phyloP scores from a whole-genome alignment of 768 basidiomycete genomes.

The Tricholoma hemisulphureum region DNA sequence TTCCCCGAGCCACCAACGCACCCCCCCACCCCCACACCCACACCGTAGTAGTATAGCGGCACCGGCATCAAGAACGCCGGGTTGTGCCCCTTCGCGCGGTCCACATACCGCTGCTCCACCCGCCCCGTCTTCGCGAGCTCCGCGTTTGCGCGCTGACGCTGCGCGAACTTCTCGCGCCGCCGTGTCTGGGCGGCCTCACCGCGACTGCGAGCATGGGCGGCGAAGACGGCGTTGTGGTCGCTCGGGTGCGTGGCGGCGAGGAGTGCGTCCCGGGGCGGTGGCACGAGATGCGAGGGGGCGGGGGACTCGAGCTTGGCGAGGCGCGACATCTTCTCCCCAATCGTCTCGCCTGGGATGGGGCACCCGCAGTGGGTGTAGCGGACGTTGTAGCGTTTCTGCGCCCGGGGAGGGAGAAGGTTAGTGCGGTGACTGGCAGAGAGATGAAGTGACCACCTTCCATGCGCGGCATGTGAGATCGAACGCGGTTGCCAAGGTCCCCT shows the following conservation, averaged over 20 bases:
- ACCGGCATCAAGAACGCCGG: conserved; percentile 40
- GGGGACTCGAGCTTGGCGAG: conserved; percentile 13
- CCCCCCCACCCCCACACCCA: conserved; percentile 7
- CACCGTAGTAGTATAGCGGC: neutral
- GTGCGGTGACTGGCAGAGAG: neutral
- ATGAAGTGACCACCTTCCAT: conserved; percentile 19
- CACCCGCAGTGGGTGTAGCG: conserved; percentile 59
- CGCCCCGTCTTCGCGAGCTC: conserved; percentile 24
- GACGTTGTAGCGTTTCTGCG: conserved; percentile 42
- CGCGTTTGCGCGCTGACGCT: conserved; percentile 7
- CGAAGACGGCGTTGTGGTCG: conserved; percentile 17
- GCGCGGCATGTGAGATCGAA: conserved; percentile 28
- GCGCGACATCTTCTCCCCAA: conserved; percentile 40
- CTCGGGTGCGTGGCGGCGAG: conserved; percentile 52
- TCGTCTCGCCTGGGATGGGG: conserved; percentile 40
- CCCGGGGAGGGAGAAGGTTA: too few species aligned
- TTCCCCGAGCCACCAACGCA: conserved; percentile 11
- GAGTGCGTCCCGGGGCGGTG: conserved; percentile 30
- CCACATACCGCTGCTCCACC: conserved; percentile 9
- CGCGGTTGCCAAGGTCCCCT: conserved; percentile 20
- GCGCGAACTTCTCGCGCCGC: neutral
- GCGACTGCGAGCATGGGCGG: neutral
- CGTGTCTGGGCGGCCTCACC: neutral
- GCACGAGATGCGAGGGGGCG: conserved; percentile 30
- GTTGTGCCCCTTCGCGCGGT: conserved; percentile 19